Percentiles rank a stretch among this genome's conserved stretches.
phyloP scores from a whole-genome alignment of 129 eudicot species.

The Flaveria ramosissima region DNA sequence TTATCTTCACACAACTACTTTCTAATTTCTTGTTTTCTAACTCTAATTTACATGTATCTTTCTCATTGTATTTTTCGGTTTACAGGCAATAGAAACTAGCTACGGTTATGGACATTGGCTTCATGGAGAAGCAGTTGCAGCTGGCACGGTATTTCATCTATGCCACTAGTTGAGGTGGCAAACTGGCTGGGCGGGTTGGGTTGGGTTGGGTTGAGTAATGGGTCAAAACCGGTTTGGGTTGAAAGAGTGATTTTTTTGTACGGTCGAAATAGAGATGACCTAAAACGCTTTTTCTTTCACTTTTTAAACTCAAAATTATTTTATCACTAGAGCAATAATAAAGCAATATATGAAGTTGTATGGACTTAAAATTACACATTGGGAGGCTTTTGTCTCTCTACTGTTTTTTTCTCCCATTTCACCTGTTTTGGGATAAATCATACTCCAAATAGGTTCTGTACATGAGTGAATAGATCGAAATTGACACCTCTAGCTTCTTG shows the following conservation, averaged over 20 bases:
- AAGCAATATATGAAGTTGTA: not conserved
- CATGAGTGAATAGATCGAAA: not conserved
- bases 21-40: no score
- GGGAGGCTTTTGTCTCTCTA: not conserved
- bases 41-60: not conserved
- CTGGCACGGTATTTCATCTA: slow-evolving; percentile 69
- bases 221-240: not conserved
- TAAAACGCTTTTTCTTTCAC: not conserved
- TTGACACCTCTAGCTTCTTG: not conserved
- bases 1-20: slow-evolving; percentile 1
- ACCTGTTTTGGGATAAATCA: not conserved
- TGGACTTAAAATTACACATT: not conserved
- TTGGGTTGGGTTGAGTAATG: not conserved
- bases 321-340: not conserved
- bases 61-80: slow-evolving; percentile 13
- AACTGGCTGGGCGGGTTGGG: not conserved
- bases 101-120: slow-evolving; percentile 97
- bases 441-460: not conserved
- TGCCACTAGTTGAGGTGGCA: not conserved
- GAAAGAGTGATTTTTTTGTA: not conserved
- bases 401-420: not conserved
- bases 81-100: slow-evolving; percentile 96
- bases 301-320: not conserved
- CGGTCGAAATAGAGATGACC: not conserved
- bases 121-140: slow-evolving; percentile 99